A percentile compares a stretch with the other conserved stretches of the same genome.
phyloP scores from a whole-genome alignment of 139 green algal genomes.

The Micromonas pusilla region DNA sequence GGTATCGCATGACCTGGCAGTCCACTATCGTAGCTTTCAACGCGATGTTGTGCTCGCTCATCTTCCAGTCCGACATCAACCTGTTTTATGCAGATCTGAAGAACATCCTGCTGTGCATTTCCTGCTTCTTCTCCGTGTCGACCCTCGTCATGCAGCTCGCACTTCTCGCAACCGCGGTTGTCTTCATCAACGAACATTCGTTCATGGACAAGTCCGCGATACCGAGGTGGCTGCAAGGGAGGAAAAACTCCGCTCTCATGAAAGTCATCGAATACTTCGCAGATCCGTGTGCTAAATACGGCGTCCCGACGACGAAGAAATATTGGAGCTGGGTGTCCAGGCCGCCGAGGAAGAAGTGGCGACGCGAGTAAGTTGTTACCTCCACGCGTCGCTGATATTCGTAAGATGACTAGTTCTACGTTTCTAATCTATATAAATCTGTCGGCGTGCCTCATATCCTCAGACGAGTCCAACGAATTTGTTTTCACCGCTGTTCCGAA shows the following conservation, averaged over 20 bases:
- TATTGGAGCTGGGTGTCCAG: not conserved
- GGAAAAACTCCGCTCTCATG: not conserved
- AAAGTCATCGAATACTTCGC: not conserved
- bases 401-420: no score
- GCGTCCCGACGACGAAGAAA: not conserved
- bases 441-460: no score
- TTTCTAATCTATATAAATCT: no score
- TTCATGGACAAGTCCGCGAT: not conserved
- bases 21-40: slow-evolving; percentile 23
- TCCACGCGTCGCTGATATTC: no score
- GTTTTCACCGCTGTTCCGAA: not conserved
- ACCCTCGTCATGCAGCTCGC: slow-evolving; percentile 10
- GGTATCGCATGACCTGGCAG: slow-evolving; percentile 21
- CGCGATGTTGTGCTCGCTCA: slow-evolving; percentile 5
- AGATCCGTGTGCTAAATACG: not conserved
- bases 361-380: not conserved
- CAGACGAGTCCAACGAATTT: slow-evolving; percentile 13
- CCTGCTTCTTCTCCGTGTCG: slow-evolving; percentile 18
- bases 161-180: not conserved
- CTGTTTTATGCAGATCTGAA: slow-evolving; percentile 18
- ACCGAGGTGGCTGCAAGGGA: not conserved
- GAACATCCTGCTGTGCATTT: slow-evolving; percentile 14
- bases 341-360: not conserved
- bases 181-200: slow-evolving; percentile 11
- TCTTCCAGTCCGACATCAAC: slow-evolving; percentile 6